These are phyloP conservation scores for Zygnema cylindricum DNA, from an alignment of 139 green algal genomes.

Conservation along the genomic window DNA sequence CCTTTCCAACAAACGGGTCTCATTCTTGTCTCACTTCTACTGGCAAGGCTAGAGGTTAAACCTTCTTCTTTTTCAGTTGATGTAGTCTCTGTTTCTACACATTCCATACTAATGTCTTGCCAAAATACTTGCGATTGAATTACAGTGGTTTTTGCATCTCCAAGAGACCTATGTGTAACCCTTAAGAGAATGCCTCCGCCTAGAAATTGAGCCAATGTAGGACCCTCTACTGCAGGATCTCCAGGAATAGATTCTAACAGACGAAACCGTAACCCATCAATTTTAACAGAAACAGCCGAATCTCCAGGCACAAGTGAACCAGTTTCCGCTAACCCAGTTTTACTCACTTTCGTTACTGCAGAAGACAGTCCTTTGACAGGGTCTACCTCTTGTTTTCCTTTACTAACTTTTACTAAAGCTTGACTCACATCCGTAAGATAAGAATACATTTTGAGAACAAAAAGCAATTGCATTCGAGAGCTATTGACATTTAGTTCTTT, in stretches of 20 bases:
- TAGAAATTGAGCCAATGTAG: slow-evolving; percentile 31
- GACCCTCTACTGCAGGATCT: not conserved
- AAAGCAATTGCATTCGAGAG: slow-evolving; percentile 41
- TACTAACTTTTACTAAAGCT: slow-evolving; percentile 37
- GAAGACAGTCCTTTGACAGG: slow-evolving; percentile 12
- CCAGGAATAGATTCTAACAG: slow-evolving; percentile 49
- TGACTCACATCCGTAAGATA: slow-evolving; percentile 19
- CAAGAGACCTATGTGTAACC: slow-evolving; percentile 40
- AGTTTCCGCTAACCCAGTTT: slow-evolving; percentile 11
- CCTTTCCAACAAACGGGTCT: slow-evolving; percentile 16
- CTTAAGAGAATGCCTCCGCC: slow-evolving; percentile 28
- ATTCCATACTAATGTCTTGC: slow-evolving; percentile 55
- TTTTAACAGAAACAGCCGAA: slow-evolving; percentile 20
- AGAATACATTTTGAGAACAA: slow-evolving; percentile 52
- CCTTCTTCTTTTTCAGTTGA: not conserved
- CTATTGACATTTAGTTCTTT: slow-evolving; percentile 45
- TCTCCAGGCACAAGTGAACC: slow-evolving; percentile 31
- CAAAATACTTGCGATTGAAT: slow-evolving; percentile 32
- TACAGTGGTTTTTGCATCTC: slow-evolving; percentile 25
- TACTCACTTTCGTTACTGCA: not conserved
- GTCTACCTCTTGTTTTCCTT: slow-evolving; percentile 42
- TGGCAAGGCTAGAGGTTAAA: not conserved
- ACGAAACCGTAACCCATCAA: slow-evolving; percentile 24
- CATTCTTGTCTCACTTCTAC: not conserved
- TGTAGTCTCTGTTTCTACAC: slow-evolving; percentile 37